These are phyloP conservation scores for Ophiostoma piceae DNA, from an alignment of 2,329 filamentous ascomycete species.

Conservation along the genomic window DNA sequence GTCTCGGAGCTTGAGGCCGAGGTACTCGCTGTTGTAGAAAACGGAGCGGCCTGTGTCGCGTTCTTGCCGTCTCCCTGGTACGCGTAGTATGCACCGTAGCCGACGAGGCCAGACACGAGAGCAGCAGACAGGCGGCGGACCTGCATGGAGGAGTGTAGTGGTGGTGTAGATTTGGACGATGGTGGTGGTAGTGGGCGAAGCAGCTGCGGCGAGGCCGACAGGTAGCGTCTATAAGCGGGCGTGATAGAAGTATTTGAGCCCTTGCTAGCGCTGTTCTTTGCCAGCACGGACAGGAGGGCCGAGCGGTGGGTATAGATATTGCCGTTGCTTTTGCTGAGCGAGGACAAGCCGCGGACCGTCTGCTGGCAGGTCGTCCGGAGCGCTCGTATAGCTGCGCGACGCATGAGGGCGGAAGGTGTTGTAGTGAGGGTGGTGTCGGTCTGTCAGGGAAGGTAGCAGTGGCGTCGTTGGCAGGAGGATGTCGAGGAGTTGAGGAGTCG, in stretches of 20 bases:
- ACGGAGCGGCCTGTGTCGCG: background rate
- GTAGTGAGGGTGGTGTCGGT: background rate
- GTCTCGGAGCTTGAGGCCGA: slow-evolving; percentile 26
- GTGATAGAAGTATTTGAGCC: background rate
- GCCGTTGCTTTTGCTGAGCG: background rate
- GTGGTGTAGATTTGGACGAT: slow-evolving; percentile 29
- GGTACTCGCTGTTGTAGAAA: slow-evolving; percentile 20
- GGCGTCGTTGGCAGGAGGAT: background rate
- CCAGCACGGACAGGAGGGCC: slow-evolving; percentile 21
- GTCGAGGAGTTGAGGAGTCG: background rate
- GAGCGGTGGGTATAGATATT: slow-evolving; percentile 19
- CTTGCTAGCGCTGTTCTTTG: background rate
- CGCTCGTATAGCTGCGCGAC: slow-evolving; percentile 64
- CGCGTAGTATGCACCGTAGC: slow-evolving; percentile 71
- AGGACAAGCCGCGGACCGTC: slow-evolving; percentile 46
- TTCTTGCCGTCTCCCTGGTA: slow-evolving; percentile 46
- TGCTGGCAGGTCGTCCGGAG: slow-evolving; percentile 63
- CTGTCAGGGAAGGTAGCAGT: background rate
- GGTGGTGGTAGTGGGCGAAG: slow-evolving; percentile 21
- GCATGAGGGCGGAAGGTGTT: slow-evolving; percentile 50
- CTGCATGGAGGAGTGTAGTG: slow-evolving; percentile 68
- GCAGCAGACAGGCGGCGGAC: slow-evolving; percentile 62
- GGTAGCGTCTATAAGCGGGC: background rate
- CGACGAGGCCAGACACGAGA: slow-evolving; percentile 64
- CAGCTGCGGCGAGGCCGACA: background rate